Percentiles rank a stretch among this genome's conserved stretches.
phyloP scores from a whole-genome alignment of 208 protist genomes.

The Hexamita inflata region DNA sequence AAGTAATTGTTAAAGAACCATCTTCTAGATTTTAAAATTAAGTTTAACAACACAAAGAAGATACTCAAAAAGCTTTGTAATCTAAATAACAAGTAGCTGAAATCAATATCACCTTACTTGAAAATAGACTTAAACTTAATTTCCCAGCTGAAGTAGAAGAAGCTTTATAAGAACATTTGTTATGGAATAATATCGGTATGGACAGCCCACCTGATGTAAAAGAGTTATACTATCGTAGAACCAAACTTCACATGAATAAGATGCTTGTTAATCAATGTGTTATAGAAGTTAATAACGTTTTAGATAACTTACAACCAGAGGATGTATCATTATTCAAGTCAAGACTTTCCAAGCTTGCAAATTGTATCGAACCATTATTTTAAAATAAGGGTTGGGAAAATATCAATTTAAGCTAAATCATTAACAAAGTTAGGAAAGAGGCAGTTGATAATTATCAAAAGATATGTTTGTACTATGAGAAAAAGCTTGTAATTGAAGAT shows the following conservation, averaged over 20 bases:
- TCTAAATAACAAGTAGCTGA: no score
- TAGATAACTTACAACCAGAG: slow-evolving; percentile 7
- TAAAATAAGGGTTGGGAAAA: background rate
- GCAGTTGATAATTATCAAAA: background rate
- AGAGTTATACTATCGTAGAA: background rate
- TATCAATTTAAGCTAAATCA: background rate
- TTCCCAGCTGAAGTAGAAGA: background rate
- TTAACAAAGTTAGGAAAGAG: background rate
- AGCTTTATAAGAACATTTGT: background rate
- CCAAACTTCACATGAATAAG: background rate
- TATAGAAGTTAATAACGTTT: slow-evolving; percentile 16
- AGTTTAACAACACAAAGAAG: no score
- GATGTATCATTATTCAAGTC: slow-evolving; percentile 11
- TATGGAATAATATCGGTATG: background rate
- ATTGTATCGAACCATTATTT: background rate
- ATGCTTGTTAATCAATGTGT: slow-evolving; percentile 9
- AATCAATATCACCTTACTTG: background rate
- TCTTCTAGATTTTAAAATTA: no score
- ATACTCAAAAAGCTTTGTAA: no score
- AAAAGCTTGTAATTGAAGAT: slow-evolving; percentile 6
- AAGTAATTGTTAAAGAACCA: no score
- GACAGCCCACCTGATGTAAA: no score
- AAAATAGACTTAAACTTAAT: background rate
- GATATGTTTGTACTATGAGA: slow-evolving; percentile 14
- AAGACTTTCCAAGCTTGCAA: slow-evolving; percentile 2